These are phyloP conservation scores for Stagonosporopsis cucurbitacearum DNA, from an alignment of 2,329 filamentous ascomycete species.

Conservation along the genomic window DNA sequence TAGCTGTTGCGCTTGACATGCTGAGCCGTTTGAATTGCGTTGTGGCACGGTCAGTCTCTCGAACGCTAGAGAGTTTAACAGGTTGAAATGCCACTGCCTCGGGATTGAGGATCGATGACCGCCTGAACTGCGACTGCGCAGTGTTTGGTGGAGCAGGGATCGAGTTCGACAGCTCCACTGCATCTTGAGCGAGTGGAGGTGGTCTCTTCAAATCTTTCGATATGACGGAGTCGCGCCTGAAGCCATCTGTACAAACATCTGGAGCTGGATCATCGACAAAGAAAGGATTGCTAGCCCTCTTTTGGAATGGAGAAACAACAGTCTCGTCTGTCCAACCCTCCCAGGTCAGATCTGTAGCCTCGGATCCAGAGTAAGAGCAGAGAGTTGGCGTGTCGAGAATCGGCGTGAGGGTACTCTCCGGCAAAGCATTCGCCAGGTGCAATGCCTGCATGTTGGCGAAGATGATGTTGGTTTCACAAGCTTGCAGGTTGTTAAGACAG, in stretches of 20 bases:
- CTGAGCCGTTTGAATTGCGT: slow-evolving; percentile 26
- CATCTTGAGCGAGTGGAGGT: slow-evolving; percentile 2
- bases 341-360: slow-evolving; percentile 37
- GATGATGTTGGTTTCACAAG: slow-evolving; percentile 42
- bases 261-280: slow-evolving; percentile 30
- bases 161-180: not conserved
- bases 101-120: slow-evolving; percentile 26
- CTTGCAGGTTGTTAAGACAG: slow-evolving; percentile 41
- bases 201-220: slow-evolving; percentile 6
- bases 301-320: slow-evolving; percentile 33
- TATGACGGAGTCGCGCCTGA: not conserved
- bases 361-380: slow-evolving; percentile 26
- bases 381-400: slow-evolving; percentile 21
- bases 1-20: slow-evolving; percentile 22
- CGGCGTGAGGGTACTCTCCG: slow-evolving; percentile 22
- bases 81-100: slow-evolving; percentile 36
- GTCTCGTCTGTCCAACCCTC: slow-evolving; percentile 40
- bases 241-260: slow-evolving; percentile 16
- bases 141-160: slow-evolving; percentile 25
- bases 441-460: slow-evolving; percentile 30
- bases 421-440: slow-evolving; percentile 13
- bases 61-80: not conserved
- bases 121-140: slow-evolving; percentile 16
- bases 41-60: not conserved
- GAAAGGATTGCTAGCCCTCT: slow-evolving; percentile 16